Evolutionary conservation across 768 basidiomycete genomes (phyloP).

Genomic region (Agaricus subrufescens): DNA sequence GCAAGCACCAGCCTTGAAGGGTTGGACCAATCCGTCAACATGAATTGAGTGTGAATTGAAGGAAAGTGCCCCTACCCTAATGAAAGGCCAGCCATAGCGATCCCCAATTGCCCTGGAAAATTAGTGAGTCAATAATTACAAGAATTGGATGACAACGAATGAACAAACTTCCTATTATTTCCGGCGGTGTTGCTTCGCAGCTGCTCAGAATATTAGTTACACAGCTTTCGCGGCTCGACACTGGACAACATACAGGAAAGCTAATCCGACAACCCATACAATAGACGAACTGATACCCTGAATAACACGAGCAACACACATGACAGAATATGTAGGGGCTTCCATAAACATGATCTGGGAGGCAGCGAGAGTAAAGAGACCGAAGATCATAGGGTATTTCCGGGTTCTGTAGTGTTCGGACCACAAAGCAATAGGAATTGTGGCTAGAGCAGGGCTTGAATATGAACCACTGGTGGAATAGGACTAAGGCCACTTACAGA

Average conservation of each 20-base stretch:
- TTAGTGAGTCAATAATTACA: background rate
- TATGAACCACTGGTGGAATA: background rate
- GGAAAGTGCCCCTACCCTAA: slow-evolving; percentile 34
- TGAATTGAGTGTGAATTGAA: slow-evolving; percentile 1
- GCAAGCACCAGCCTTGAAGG: slow-evolving; percentile 43
- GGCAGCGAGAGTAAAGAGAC: slow-evolving; percentile 43
- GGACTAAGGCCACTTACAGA: slow-evolving; percentile 34
- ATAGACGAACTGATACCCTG: slow-evolving; percentile 59
- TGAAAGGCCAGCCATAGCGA: slow-evolving; percentile 55
- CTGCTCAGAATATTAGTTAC: slow-evolving; percentile 22
- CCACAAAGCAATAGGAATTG: slow-evolving; percentile 52
- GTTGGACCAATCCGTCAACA: background rate
- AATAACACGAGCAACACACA: slow-evolving; percentile 54
- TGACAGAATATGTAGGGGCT: slow-evolving; percentile 48
- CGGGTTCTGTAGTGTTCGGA: slow-evolving; percentile 48
- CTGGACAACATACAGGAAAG: slow-evolving; percentile 40
- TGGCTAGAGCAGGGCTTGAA: slow-evolving; percentile 27
- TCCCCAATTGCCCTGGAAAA: slow-evolving; percentile 47
- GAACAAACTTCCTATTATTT: slow-evolving; percentile 43
- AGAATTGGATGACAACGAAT: background rate
- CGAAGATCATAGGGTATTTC: slow-evolving; percentile 43
- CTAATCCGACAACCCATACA: slow-evolving; percentile 60
- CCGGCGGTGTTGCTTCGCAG: slow-evolving; percentile 50
- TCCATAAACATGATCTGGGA: slow-evolving; percentile 63
- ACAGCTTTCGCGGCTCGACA: background rate